phyloP scores from a whole-genome alignment of 768 basidiomycete genomes.

The Mycena leptocephala region DNA sequence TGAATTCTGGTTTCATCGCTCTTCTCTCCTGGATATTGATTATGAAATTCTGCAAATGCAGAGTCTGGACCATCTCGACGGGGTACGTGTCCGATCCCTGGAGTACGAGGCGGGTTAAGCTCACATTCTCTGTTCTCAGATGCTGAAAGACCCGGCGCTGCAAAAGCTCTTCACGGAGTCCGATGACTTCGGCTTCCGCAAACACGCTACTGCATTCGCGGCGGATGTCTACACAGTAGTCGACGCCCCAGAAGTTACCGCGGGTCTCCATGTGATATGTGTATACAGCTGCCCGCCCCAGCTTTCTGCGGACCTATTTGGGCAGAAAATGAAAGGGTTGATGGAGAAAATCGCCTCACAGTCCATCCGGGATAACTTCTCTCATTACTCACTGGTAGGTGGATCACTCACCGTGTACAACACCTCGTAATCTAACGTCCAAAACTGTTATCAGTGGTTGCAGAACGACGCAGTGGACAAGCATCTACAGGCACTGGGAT shows the following conservation, averaged over 20 bases:
- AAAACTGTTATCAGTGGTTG: slow-evolving; percentile 5
- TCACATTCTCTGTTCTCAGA: slow-evolving; percentile 14
- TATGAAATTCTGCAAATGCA: slow-evolving; percentile 12
- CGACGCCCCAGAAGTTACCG: not conserved
- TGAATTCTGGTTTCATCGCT: not conserved
- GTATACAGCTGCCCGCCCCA: slow-evolving; percentile 18
- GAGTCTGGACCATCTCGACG: slow-evolving; percentile 25
- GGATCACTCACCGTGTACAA: not conserved
- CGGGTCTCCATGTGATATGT: slow-evolving; percentile 15
- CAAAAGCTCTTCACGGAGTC: slow-evolving; percentile 21
- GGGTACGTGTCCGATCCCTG: not conserved
- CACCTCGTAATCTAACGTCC: slow-evolving; percentile 3
- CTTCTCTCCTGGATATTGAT: not conserved
- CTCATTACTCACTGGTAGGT: slow-evolving; percentile 22
- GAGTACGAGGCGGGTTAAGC: not conserved
- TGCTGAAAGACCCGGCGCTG: slow-evolving; percentile 26
- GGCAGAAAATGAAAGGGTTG: slow-evolving; percentile 16
- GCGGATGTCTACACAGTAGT: slow-evolving; percentile 21
- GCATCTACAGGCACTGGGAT: slow-evolving; percentile 25
- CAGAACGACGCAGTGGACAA: slow-evolving; percentile 25
- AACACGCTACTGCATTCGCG: slow-evolving; percentile 23
- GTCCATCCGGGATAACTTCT: slow-evolving; percentile 12
- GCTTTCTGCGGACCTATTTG: slow-evolving; percentile 12
- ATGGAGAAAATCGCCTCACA: slow-evolving; percentile 20
- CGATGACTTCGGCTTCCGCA: slow-evolving; percentile 29